Percentiles rank a stretch among this genome's conserved stretches.
Evolutionary conservation across 1,284 basidiomycete species (phyloP).

Genomic region (Tilletia caries): DNA sequence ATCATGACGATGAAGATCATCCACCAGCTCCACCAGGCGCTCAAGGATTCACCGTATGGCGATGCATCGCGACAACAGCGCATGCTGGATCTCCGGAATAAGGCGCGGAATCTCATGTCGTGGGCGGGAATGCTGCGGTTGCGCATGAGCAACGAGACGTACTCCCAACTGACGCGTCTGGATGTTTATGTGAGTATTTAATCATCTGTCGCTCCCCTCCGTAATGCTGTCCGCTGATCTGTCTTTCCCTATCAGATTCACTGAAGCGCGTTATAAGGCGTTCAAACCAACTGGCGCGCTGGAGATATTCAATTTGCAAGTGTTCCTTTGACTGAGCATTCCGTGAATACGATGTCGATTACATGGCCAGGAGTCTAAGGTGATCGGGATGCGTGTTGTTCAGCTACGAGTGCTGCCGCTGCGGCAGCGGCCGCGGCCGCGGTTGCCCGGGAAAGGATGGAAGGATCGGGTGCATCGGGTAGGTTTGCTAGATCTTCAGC

Average conservation of each 20-base stretch:
- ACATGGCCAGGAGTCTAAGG: no score
- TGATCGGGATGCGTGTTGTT: not conserved
- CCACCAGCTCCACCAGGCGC: conserved; percentile 56
- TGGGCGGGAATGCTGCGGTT: conserved; percentile 53
- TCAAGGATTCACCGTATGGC: conserved; percentile 45
- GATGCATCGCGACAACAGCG: conserved; percentile 25
- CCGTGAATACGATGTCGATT: no score
- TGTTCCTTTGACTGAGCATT: no score
- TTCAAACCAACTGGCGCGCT: no score
- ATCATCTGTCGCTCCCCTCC: not conserved
- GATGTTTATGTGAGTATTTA: conserved; percentile 42
- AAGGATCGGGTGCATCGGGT: not conserved
- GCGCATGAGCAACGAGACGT: conserved; percentile 53
- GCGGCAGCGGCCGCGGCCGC: not conserved
- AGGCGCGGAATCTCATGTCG: conserved; percentile 51
- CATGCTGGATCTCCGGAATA: conserved; percentile 45
- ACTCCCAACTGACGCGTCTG: conserved; percentile 49
- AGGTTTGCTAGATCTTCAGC: not conserved
- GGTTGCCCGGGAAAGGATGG: not conserved
- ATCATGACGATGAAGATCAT: conserved; percentile 92
- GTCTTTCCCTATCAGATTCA: not conserved
- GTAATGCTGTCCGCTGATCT: not conserved
- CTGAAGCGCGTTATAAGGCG: not conserved
- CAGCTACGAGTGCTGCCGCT: not conserved
- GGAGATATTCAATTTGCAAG: no score